These are phyloP conservation scores for Umbelopsis vinacea DNA, from an alignment of 192 early-diverging fungal genomes.

Conservation along the genomic window DNA sequence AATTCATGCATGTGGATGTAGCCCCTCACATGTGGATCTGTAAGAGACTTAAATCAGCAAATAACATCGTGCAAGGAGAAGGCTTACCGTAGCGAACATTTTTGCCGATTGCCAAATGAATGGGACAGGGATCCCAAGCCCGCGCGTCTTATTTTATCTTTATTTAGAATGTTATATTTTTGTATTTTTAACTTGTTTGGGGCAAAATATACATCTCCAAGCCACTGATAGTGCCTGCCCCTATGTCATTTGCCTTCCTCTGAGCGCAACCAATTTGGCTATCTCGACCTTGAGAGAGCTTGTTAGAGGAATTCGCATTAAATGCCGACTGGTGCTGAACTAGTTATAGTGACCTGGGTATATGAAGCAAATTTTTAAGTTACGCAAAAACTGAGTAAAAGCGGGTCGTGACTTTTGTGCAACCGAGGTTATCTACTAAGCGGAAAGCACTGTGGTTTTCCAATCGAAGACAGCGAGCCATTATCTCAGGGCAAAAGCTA, in stretches of 20 bases:
- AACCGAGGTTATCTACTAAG: no score
- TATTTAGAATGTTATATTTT: slow-evolving; percentile 11
- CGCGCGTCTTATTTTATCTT: neutral
- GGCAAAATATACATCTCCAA: neutral
- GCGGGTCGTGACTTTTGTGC: no score
- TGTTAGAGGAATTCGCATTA: neutral
- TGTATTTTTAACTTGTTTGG: slow-evolving; percentile 1
- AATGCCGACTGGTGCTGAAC: neutral
- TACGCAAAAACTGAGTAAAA: no score
- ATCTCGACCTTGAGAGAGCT: no score
- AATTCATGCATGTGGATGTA: neutral
- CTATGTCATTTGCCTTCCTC: neutral
- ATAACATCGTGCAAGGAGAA: neutral
- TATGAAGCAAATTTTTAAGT: neutral
- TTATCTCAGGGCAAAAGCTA: no score
- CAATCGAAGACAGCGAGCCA: no score
- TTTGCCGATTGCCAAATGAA: neutral
- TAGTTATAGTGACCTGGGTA: neutral
- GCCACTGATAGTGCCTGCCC: slow-evolving; percentile 3
- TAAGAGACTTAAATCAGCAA: neutral
- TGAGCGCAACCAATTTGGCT: no score
- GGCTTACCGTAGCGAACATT: neutral
- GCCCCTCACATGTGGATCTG: neutral
- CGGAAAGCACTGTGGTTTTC: no score
- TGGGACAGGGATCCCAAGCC: neutral